Conservation (phyloP, 768 basidiomycete genomes). For the Podaxis sp. region DNA sequence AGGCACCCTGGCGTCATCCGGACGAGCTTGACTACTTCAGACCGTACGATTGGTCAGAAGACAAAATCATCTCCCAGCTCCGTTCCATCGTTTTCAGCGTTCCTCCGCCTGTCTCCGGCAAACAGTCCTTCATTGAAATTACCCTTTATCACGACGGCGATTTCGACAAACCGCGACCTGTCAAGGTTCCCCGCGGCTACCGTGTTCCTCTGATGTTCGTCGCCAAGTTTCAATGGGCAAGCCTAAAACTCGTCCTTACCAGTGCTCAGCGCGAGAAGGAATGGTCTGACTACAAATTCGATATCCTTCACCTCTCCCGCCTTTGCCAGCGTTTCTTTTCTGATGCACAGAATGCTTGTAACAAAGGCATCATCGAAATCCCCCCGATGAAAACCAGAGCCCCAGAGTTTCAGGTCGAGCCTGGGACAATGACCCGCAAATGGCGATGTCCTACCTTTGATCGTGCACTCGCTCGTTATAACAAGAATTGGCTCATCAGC, state of each 20-base stretch:
- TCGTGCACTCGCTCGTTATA: slow-evolving; percentile 40
- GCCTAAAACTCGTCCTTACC: slow-evolving; percentile 37
- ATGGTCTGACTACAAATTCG: slow-evolving; percentile 40
- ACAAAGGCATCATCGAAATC: slow-evolving; percentile 1
- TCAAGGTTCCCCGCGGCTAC: slow-evolving; percentile 33
- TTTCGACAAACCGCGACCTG: slow-evolving; percentile 9
- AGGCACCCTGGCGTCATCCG: slow-evolving; percentile 36
- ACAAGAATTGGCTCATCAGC: slow-evolving; percentile 40
- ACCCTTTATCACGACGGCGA: slow-evolving; percentile 18
- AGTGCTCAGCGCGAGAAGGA: slow-evolving; percentile 31
- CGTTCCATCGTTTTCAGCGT: slow-evolving; percentile 33
- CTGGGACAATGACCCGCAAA: slow-evolving; percentile 13
- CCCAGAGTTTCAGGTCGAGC: neutral
- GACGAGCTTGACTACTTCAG: slow-evolving; percentile 37
- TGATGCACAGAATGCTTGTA: slow-evolving; percentile 27
- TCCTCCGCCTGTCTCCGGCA: slow-evolving; percentile 26
- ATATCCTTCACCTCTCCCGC: slow-evolving; percentile 41
- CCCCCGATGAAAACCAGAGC: slow-evolving; percentile 6
- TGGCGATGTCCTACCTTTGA: slow-evolving; percentile 44
- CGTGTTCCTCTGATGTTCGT: slow-evolving; percentile 44
- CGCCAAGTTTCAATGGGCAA: slow-evolving; percentile 43
- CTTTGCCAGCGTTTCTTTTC: slow-evolving; percentile 34
- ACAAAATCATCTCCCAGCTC: slow-evolving; percentile 32
- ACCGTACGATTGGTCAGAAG: slow-evolving; percentile 29
- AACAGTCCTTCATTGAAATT: slow-evolving; percentile 16